Evolutionary conservation across 345 rosid genomes (phyloP), one percentile per base, ranked within the genome.

Genomic region (Eucalyptus fibrosa): DNA sequence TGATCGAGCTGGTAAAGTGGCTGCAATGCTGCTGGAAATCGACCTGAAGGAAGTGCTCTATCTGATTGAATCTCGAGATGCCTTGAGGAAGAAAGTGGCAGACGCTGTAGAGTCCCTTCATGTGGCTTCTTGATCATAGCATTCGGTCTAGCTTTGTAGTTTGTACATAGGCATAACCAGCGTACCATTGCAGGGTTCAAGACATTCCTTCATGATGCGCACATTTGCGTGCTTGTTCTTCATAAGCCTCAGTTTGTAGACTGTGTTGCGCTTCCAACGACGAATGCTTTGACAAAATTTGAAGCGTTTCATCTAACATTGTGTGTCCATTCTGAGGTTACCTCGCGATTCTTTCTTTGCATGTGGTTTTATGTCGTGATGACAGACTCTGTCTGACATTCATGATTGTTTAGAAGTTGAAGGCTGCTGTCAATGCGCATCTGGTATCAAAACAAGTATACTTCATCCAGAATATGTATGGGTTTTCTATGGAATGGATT

Each of bases 21-120:
- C 98, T 1, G 99, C 98, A 24, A 94, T 96, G 96, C 86, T 97
- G 89, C 90, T 97, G 89, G 98, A 96, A 93, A 96, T 97, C 95
- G 97, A 96, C 62, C 96, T 90, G 55, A 92, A 95, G 0, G 99
- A 97, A 94, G 95, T 96, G 28, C 90, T 95, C 9, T 95, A 93
- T 92, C 96, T 97, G 69, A 91, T 96, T 0, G 97, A 96, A 90
- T 94, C 99, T 72, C 96, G 95, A 2, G 97, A 94, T 89, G 97
- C 96, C 56, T 93, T 96, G 30, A 94, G 90, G 92, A 92, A 91
- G 34, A 97, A 96, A 92, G 96, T 96, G 50, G 93, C 92, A 1
- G 96, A 96, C 86, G 99, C 99, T 30, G 87, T 96, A 92, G 94
- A 93, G 85, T 97, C 95, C 47, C 96, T 96, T 26, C 47, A n/a